Conservation (phyloP, 495 filamentous ascomycete genomes). For the Xylaria venustula region DNA sequence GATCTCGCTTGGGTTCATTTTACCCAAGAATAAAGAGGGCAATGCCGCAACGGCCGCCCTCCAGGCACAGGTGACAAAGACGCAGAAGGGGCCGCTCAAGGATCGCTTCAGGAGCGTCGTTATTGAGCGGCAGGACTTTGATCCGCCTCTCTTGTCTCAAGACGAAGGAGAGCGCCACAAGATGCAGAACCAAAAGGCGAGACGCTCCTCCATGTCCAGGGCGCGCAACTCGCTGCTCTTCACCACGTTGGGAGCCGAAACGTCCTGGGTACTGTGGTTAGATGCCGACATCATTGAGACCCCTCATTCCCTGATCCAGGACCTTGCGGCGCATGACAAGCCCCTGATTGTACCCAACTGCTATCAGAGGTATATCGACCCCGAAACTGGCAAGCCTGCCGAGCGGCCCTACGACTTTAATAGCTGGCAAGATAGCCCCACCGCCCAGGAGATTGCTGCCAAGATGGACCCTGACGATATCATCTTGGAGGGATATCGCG, state of each 20-base stretch:
- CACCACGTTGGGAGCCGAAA: slow-evolving; percentile 92
- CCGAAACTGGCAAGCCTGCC: slow-evolving; percentile 63
- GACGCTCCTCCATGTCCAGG: slow-evolving; percentile 86
- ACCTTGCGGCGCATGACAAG: slow-evolving; percentile 82
- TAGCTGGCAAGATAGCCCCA: slow-evolving; percentile 85
- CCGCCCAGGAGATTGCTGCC: slow-evolving; percentile 68
- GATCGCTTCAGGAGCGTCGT: slow-evolving; percentile 87
- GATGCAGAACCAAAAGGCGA: slow-evolving; percentile 78
- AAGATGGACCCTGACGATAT: slow-evolving; percentile 88
- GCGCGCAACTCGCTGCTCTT: slow-evolving; percentile 93
- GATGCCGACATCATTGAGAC: slow-evolving; percentile 92
- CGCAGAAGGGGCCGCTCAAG: slow-evolving; percentile 74
- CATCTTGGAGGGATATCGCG: slow-evolving; percentile 85
- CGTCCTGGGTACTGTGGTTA: slow-evolving; percentile 95
- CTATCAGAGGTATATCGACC: slow-evolving; percentile 83
- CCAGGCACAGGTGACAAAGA: slow-evolving; percentile 79
- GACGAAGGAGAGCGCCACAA: slow-evolving; percentile 88
- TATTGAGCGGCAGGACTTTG: slow-evolving; percentile 94
- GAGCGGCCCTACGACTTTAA: slow-evolving; percentile 95
- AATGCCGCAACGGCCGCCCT: slow-evolving; percentile 77
- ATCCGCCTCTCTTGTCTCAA: slow-evolving; percentile 76
- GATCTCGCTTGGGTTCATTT: slow-evolving; percentile 93
- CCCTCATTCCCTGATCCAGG: slow-evolving; percentile 82
- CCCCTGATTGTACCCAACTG: slow-evolving; percentile 93
- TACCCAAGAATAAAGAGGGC: slow-evolving; percentile 86